Conservation (phyloP, 192 early-diverging fungal genomes). For the Coemansia sp. region DNA sequence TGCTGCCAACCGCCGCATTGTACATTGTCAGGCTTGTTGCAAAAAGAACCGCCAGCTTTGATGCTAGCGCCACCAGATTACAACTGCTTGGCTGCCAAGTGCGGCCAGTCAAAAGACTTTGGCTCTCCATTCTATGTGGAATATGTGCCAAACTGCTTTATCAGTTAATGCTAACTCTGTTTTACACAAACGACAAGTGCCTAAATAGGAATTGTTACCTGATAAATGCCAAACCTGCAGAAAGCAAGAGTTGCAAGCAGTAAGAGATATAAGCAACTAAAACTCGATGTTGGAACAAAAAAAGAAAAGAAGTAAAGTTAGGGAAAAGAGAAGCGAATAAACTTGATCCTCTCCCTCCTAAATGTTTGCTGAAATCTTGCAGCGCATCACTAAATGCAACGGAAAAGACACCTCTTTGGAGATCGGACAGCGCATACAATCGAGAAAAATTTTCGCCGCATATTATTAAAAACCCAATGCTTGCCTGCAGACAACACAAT, state of each 20-base stretch:
- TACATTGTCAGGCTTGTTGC: background rate
- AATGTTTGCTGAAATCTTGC: background rate
- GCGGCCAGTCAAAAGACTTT: background rate
- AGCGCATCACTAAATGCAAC: background rate
- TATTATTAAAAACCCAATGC: background rate
- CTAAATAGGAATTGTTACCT: too few relatives aligned
- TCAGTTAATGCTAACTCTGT: too few relatives aligned
- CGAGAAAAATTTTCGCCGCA: slow-evolving; percentile 6
- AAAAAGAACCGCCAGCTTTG: background rate
- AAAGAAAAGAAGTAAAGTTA: background rate
- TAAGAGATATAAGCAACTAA: too few relatives aligned
- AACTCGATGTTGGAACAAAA: background rate
- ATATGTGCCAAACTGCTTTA: too few relatives aligned
- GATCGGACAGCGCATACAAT: slow-evolving; percentile 7
- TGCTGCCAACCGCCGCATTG: background rate
- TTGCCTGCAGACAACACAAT: slow-evolving; percentile 4
- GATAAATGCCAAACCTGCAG: too few relatives aligned
- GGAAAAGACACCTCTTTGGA: slow-evolving; percentile 3
- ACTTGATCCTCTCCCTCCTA: background rate
- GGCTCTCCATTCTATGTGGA: background rate
- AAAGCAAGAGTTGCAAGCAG: too few relatives aligned
- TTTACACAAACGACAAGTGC: too few relatives aligned
- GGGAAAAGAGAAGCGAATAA: background rate
- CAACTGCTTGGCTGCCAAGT: background rate
- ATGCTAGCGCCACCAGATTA: background rate